Evolutionary conservation across 2,329 filamentous ascomycete species (phyloP).

Genomic region (Penicillium fuscoglaucum): DNA sequence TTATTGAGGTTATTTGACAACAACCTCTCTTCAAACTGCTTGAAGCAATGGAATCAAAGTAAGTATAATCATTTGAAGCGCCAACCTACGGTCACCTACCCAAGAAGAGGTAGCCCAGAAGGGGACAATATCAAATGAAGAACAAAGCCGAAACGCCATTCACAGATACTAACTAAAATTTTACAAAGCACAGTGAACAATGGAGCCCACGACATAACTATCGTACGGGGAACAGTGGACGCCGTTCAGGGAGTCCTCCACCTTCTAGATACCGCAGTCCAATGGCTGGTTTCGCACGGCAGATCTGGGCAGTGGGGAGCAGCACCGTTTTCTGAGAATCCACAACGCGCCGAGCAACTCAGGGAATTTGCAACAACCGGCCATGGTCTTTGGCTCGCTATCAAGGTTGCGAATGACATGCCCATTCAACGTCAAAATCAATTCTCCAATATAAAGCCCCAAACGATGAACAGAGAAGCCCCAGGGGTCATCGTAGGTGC

Average conservation of each 20-base stretch:
- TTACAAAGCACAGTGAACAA: not conserved
- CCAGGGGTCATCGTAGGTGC: conserved; percentile 11
- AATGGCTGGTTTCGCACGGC: conserved; percentile 14
- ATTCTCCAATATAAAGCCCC: too few species aligned
- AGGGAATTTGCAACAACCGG: conserved; percentile 17
- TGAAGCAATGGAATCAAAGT: conserved; percentile 8
- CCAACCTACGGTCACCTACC: not conserved
- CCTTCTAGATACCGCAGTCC: conserved; percentile 15
- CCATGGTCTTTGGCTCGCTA: conserved; percentile 15
- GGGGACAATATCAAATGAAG: not conserved
- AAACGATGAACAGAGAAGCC: not conserved
- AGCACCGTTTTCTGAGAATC: conserved; percentile 15
- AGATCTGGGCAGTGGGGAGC: conserved; percentile 18
- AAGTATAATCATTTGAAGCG: not conserved
- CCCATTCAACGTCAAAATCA: too few species aligned
- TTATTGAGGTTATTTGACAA: not conserved
- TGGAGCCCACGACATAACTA: too few species aligned
- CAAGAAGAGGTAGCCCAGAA: not conserved
- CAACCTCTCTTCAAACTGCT: not conserved
- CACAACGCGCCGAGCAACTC: conserved; percentile 14
- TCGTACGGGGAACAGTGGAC: conserved; percentile 12
- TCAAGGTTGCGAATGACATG: too few species aligned
- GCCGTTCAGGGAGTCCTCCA: conserved; percentile 13
- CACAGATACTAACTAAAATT: not conserved
- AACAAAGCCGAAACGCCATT: not conserved